Evolutionary conservation across 2,329 filamentous ascomycete genomes (phyloP).

Genomic region (Pezicula radicicola): DNA sequence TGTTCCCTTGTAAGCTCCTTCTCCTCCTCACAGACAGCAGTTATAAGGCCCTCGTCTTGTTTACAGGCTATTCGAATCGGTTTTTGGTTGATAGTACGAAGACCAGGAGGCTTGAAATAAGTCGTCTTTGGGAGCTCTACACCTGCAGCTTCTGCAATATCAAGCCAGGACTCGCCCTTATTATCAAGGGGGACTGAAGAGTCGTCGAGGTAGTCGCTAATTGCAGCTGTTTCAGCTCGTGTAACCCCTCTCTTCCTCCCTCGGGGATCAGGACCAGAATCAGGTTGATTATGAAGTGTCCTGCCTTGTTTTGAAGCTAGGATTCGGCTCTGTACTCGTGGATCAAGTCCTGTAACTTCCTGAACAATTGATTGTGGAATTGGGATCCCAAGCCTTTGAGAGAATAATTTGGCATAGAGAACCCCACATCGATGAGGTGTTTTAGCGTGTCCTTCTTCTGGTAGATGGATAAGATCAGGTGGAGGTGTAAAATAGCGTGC

Average conservation of each 20-base stretch:
- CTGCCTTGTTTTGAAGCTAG: background rate
- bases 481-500: slow-evolving; percentile 1
- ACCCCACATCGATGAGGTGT: background rate
- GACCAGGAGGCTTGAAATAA: no score
- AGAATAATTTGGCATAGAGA: background rate
- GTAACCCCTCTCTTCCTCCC: background rate
- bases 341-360: background rate
- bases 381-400: background rate
- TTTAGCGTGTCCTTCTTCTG: background rate
- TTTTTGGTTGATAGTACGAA: no score
- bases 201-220: no score
- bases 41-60: no score
- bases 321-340: background rate
- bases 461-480: background rate
- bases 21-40: no score
- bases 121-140: no score
- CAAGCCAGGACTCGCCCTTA: no score
- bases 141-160: no score
- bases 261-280: background rate
- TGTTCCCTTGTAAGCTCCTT: no score
- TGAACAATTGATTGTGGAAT: background rate
- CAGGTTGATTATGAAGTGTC: background rate
- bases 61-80: no score
- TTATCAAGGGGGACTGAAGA: no score
- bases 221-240: background rate